Conservation (phyloP, 1,284 basidiomycete species). For the Rhodofomes roseus region DNA sequence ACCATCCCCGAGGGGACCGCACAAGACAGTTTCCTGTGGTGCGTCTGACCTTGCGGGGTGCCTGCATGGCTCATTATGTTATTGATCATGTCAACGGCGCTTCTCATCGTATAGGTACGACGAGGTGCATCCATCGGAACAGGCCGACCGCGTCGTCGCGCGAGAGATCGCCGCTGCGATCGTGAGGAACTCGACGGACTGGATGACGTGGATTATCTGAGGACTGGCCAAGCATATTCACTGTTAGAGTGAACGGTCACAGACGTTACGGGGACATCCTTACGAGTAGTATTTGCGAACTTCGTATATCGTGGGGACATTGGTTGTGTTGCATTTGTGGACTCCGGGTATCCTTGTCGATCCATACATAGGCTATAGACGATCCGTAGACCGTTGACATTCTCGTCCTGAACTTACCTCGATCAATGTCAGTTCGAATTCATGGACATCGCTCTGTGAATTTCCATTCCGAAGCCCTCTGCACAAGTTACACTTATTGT, state of each 20-base stretch:
- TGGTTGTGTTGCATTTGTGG: no score
- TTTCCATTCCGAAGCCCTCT: no score
- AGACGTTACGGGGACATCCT: no score
- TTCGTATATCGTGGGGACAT: background rate
- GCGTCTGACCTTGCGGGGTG: constrained; percentile 15
- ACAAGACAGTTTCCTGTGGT: constrained; percentile 54
- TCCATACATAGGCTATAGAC: no score
- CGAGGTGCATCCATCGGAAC: constrained; percentile 55
- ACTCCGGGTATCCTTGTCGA: no score
- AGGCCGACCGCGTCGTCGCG: constrained; percentile 50
- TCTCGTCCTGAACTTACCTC: no score
- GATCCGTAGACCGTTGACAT: no score
- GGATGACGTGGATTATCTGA: constrained; percentile 47
- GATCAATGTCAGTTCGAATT: no score
- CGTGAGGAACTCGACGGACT: constrained; percentile 37
- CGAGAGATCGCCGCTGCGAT: constrained; percentile 44
- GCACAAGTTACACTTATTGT: no score
- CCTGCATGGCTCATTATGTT: background rate
- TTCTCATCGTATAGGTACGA: constrained; percentile 52
- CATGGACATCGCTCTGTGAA: no score
- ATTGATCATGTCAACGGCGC: background rate
- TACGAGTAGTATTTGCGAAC: background rate
- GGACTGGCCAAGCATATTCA: background rate
- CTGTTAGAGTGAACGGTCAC: background rate
- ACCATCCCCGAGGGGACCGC: constrained; percentile 40